These are phyloP conservation scores for Leptomonas pyrrhocoris DNA, from an alignment of 208 protist genomes.

Conservation along the genomic window DNA sequence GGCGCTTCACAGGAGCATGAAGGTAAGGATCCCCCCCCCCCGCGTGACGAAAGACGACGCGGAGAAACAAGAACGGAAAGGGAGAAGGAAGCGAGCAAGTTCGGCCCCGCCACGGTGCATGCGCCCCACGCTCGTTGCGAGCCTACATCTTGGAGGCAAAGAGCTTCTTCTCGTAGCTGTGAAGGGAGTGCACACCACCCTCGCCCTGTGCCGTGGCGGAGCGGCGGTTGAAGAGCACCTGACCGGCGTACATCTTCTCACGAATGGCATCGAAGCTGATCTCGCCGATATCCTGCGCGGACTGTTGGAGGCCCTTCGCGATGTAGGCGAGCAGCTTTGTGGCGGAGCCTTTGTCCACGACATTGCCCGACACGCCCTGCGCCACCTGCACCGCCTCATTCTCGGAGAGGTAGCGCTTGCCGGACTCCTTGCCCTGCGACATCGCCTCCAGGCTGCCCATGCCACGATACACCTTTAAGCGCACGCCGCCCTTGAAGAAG, in stretches of 20 bases:
- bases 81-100: no score
- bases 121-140: not conserved
- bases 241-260: conserved; percentile 88
- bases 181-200: conserved; percentile 92
- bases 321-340: conserved; percentile 89
- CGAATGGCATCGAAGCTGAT: conserved; percentile 78
- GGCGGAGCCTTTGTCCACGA: conserved; percentile 93
- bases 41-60: not conserved
- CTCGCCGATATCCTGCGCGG: conserved; percentile 93
- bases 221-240: conserved; percentile 93
- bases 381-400: conserved; percentile 91
- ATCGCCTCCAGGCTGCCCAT: conserved; percentile 97
- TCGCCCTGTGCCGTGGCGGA: conserved; percentile 91
- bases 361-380: conserved; percentile 91
- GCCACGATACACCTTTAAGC: conserved; percentile 96
- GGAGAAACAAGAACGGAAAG: not conserved
- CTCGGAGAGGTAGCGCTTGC: conserved; percentile 92
- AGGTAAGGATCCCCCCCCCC: no score
- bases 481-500: conserved; percentile 92
- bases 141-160: conserved; percentile 80
- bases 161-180: conserved; percentile 92
- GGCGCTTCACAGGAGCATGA: not conserved
- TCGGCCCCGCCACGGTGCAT: no score
- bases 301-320: conserved; percentile 92
- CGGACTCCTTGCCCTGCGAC: conserved; percentile 88